These are phyloP conservation scores for Xylaria sp. DNA, from an alignment of 2,329 filamentous ascomycete species.

Conservation along the genomic window DNA sequence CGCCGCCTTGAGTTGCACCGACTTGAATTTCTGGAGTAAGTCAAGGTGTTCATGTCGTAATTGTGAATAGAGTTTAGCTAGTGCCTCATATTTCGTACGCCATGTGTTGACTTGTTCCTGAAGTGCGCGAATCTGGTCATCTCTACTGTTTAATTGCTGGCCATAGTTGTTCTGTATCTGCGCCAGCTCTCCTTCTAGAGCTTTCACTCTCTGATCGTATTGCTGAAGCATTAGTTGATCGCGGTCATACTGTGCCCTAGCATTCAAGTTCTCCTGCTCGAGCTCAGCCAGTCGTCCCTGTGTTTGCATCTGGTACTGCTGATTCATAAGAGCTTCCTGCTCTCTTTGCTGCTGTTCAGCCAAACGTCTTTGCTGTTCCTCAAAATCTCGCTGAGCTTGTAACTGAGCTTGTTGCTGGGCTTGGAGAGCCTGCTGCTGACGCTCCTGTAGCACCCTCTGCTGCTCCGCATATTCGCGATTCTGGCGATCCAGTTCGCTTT, in stretches of 20 bases:
- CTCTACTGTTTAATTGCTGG: slow-evolving; percentile 87
- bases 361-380: slow-evolving; percentile 89
- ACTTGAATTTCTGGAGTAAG: slow-evolving; percentile 94
- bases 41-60: slow-evolving; percentile 94
- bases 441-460: slow-evolving; percentile 86
- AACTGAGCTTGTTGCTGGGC: slow-evolving; percentile 85
- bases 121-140: slow-evolving; percentile 91
- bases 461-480: slow-evolving; percentile 96
- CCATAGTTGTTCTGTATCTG: slow-evolving; percentile 85
- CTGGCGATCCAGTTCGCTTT: slow-evolving; percentile 87
- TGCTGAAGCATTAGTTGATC: slow-evolving; percentile 97
- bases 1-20: slow-evolving; percentile 93
- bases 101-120: slow-evolving; percentile 99
- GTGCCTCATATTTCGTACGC: slow-evolving; percentile 94
- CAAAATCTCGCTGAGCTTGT: slow-evolving; percentile 93
- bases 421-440: slow-evolving; percentile 82
- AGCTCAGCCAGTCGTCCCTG: slow-evolving; percentile 95
- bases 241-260: slow-evolving; percentile 93
- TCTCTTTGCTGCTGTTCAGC: slow-evolving; percentile 90
- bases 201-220: slow-evolving; percentile 94
- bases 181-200: slow-evolving; percentile 84
- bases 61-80: slow-evolving; percentile 97
- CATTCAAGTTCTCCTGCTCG: slow-evolving; percentile 93
- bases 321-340: slow-evolving; percentile 86
- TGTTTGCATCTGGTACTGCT: slow-evolving; percentile 93